phyloP scores from a whole-genome alignment of 768 basidiomycete genomes.

The Mycena maculata region DNA sequence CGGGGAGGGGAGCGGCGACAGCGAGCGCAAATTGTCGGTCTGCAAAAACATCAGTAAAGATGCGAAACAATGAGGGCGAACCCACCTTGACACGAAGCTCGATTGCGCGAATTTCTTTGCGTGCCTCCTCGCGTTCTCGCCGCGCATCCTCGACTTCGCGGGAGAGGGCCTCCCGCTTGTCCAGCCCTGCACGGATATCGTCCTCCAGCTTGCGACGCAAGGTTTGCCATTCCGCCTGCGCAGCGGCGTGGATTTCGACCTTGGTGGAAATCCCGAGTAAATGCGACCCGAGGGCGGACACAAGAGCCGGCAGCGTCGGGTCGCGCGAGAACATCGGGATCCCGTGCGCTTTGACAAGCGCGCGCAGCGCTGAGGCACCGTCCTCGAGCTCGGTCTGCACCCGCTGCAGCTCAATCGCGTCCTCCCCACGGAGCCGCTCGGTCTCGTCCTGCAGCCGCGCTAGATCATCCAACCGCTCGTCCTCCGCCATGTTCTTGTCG shows the following conservation, averaged over 20 bases:
- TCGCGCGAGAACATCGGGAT: constrained; percentile 68
- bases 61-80: constrained; percentile 1
- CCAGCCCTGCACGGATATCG: constrained; percentile 57
- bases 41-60: constrained; percentile 6
- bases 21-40: constrained; percentile 30
- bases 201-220: constrained; percentile 60
- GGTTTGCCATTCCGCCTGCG: constrained; percentile 62
- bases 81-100: constrained; percentile 54
- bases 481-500: constrained; percentile 61
- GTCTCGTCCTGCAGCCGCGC: constrained; percentile 60
- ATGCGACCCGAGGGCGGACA: constrained; percentile 63
- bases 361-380: constrained; percentile 58
- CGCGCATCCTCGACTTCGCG: constrained; percentile 66
- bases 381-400: constrained; percentile 63
- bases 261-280: constrained; percentile 60
- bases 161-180: constrained; percentile 59
- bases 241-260: constrained; percentile 54
- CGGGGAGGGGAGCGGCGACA: constrained; percentile 38
- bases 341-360: constrained; percentile 65
- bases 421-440: constrained; percentile 55
- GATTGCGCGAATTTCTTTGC: constrained; percentile 52
- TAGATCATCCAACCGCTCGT: constrained; percentile 61
- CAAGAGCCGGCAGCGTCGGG: constrained; percentile 59
- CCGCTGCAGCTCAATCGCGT: constrained; percentile 49
- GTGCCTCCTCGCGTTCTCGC: constrained; percentile 62